Conservation (phyloP, 1,284 basidiomycete genomes). For the Rhizoctonia solani region DNA sequence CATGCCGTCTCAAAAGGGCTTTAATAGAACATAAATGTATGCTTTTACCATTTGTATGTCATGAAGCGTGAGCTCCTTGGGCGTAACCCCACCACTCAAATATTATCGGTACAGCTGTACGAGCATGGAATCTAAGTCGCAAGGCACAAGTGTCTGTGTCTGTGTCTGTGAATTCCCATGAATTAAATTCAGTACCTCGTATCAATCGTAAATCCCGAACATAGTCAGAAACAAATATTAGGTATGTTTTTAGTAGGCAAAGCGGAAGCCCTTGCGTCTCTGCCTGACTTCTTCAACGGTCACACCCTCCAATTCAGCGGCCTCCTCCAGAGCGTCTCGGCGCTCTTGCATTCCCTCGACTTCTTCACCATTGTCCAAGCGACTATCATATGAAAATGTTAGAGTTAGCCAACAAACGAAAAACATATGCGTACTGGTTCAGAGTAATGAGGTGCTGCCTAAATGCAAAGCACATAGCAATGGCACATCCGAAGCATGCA, state of each 20-base stretch:
- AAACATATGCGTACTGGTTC: conserved; percentile 54
- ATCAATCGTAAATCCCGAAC: neutral
- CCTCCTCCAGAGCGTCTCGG: conserved; percentile 34
- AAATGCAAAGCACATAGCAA: conserved; percentile 61
- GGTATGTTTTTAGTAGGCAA: conserved; percentile 45
- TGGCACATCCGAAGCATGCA: conserved; percentile 45
- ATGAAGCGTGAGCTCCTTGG: too few relatives aligned
- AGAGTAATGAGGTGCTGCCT: conserved; percentile 54
- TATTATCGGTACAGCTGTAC: too few relatives aligned
- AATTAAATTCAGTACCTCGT: neutral
- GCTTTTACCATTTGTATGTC: too few relatives aligned
- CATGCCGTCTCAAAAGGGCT: too few relatives aligned
- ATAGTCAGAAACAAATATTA: neutral
- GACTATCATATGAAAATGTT: neutral
- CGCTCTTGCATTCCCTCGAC: conserved; percentile 28
- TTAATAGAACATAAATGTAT: too few relatives aligned
- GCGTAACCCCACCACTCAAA: too few relatives aligned
- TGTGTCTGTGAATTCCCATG: neutral
- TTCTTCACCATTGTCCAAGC: conserved; percentile 24
- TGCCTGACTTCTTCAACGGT: conserved; percentile 36
- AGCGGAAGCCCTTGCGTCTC: conserved; percentile 54
- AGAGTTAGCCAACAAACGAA: conserved; percentile 44
- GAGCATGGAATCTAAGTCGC: too few relatives aligned
- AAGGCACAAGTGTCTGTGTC: too few relatives aligned
- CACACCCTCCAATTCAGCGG: conserved; percentile 37